Conservation (phyloP, 2,329 filamentous ascomycete species). For the Nothomitra cinnamomea region DNA sequence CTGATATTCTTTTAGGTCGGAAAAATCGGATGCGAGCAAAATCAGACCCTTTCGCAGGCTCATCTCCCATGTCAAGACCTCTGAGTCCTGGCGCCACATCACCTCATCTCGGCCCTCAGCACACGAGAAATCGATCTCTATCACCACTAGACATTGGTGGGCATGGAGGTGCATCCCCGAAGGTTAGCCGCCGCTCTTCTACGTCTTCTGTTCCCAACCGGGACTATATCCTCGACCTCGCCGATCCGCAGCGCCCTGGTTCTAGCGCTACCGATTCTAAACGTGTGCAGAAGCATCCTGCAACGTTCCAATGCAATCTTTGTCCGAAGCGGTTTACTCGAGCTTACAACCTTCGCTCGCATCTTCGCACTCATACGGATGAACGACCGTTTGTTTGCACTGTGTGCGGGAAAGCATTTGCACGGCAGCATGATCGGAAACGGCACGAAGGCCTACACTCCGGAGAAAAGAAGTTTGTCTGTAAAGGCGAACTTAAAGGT, state of each 20-base stretch:
- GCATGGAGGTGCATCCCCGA: slow-evolving; percentile 25
- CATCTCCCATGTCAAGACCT: background rate
- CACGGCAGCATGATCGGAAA: slow-evolving; percentile 91
- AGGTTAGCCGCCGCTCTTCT: slow-evolving; percentile 30
- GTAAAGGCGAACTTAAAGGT: slow-evolving; percentile 74
- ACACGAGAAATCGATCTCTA: slow-evolving; percentile 8
- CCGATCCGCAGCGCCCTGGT: slow-evolving; percentile 68
- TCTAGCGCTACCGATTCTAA: slow-evolving; percentile 45
- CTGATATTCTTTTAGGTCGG: slow-evolving; percentile 38
- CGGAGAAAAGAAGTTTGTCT: slow-evolving; percentile 97
- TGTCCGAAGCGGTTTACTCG: slow-evolving; percentile 94
- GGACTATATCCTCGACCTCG: slow-evolving; percentile 76
- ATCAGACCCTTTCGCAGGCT: slow-evolving; percentile 23
- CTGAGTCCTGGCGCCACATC: background rate
- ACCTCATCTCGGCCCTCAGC: slow-evolving; percentile 9
- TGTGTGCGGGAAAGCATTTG: slow-evolving; percentile 93
- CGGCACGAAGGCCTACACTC: slow-evolving; percentile 91
- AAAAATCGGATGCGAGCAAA: slow-evolving; percentile 39
- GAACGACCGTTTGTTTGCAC: slow-evolving; percentile 95
- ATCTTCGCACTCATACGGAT: slow-evolving; percentile 90
- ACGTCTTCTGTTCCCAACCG: slow-evolving; percentile 38
- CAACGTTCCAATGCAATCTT: slow-evolving; percentile 84
- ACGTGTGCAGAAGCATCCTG: slow-evolving; percentile 91
- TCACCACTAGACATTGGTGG: background rate
- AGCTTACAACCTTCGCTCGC: slow-evolving; percentile 90